Conservation (phyloP, 1,139 yeast species). For the Yamadazyma sp. region DNA sequence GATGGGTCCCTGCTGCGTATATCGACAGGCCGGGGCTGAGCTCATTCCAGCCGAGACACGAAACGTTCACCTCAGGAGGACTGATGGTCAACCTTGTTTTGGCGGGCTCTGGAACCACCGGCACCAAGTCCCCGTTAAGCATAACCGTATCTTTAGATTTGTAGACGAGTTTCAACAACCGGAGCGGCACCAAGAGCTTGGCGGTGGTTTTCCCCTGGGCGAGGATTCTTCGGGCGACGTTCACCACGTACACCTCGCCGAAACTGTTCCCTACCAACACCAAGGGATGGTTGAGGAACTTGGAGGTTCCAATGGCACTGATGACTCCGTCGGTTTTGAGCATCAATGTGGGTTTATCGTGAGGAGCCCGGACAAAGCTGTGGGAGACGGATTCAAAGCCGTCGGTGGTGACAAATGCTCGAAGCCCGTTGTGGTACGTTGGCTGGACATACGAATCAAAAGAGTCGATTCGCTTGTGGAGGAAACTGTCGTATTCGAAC, state of each 20-base stretch:
- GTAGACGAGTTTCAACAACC: conserved; percentile 33
- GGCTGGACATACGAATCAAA: conserved; percentile 27
- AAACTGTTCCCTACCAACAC: conserved; percentile 60
- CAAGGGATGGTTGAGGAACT: conserved; percentile 57
- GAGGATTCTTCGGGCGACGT: conserved; percentile 38
- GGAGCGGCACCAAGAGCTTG: conserved; percentile 32
- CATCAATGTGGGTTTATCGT: conserved; percentile 32
- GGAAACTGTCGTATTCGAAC: conserved; percentile 43
- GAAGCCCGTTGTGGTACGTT: conserved; percentile 26
- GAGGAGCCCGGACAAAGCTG: conserved; percentile 33
- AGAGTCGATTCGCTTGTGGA: conserved; percentile 30
- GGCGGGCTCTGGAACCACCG: conserved; percentile 27
- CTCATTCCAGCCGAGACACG: conserved; percentile 65
- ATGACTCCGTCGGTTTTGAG: conserved; percentile 33
- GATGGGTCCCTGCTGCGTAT: conserved; percentile 64
- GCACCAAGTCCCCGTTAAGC: conserved; percentile 27
- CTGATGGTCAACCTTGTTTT: conserved; percentile 35
- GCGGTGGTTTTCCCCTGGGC: conserved; percentile 33
- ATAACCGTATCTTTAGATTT: conserved; percentile 16
- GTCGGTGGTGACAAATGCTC: conserved; percentile 26
- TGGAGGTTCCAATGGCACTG: conserved; percentile 30
- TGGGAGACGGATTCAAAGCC: conserved; percentile 31
- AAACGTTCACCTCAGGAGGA: conserved; percentile 55
- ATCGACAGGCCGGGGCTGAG: conserved; percentile 49
- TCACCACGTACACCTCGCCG: conserved; percentile 48